phyloP scores from a whole-genome alignment of 2,329 filamentous ascomycete genomes.

The Trichoderma sp. region DNA sequence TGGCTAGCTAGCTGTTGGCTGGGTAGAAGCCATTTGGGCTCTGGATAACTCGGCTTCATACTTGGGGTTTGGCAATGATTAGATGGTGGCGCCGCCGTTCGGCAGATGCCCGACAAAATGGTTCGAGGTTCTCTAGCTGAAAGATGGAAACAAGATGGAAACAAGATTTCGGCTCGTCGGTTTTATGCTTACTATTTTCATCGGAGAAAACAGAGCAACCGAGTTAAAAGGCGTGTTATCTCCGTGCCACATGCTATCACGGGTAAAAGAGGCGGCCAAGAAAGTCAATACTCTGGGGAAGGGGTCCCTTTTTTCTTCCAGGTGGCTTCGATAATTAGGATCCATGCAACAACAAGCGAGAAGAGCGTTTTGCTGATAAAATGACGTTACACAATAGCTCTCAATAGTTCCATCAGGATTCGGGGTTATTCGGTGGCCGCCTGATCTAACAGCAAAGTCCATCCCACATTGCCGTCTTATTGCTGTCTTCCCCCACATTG shows the following conservation, averaged over 20 bases:
- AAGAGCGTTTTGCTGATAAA: not conserved
- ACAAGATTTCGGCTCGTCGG: not conserved
- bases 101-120: not conserved
- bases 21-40: not conserved
- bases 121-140: not conserved
- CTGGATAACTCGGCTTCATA: not conserved
- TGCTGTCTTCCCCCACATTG: not conserved
- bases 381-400: not conserved
- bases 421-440: not conserved
- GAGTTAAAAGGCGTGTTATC: not conserved
- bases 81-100: not conserved
- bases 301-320: not conserved
- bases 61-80: not conserved
- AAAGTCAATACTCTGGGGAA: not conserved
- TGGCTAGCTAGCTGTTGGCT: not conserved
- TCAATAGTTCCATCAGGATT: not conserved
- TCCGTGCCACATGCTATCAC: not conserved
- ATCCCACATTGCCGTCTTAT: not conserved
- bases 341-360: not conserved
- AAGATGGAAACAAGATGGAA: not conserved
- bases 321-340: not conserved
- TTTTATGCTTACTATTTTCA: not conserved
- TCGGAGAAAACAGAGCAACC: not conserved
- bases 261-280: not conserved
- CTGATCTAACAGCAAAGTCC: not conserved